These are phyloP conservation scores for Trichothecium sympodiale DNA, from an alignment of 2,329 filamentous ascomycete species.

Conservation along the genomic window DNA sequence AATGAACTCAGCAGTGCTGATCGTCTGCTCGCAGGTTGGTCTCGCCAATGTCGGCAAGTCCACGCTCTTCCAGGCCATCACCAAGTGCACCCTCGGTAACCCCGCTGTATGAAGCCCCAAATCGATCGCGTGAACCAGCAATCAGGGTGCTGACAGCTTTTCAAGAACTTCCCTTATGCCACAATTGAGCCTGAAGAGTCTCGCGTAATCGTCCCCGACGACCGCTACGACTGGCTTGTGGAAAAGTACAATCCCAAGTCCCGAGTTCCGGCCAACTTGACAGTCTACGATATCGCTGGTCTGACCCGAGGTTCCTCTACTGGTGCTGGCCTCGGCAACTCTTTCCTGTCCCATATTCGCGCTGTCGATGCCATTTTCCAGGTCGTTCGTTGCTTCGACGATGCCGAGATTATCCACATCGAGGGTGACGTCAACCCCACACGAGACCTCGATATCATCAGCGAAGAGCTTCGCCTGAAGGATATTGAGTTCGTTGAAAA, in stretches of 20 bases:
- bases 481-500: constrained; percentile 99
- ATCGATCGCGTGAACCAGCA: constrained; percentile 19
- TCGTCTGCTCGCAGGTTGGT: constrained; percentile 57
- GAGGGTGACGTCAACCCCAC: constrained; percentile 96
- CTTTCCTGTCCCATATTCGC: constrained; percentile 97
- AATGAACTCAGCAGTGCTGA: constrained; percentile 3
- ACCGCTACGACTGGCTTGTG: constrained; percentile 89
- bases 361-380: constrained; percentile 98
- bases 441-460: constrained; percentile 92
- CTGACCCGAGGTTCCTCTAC: constrained; percentile 92
- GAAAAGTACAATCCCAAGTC: constrained; percentile 98
- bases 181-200: constrained; percentile 99
- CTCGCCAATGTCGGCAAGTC: constrained; percentile 99
- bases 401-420: constrained; percentile 98
- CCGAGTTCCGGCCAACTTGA: constrained; percentile 90
- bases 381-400: constrained; percentile 93
- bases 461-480: constrained; percentile 91
- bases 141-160: constrained; percentile 27
- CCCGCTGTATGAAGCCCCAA: constrained; percentile 61
- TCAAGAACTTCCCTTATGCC: constrained; percentile 91
- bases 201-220: constrained; percentile 92
- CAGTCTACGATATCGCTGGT: constrained; percentile 97
- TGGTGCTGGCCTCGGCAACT: constrained; percentile 92
- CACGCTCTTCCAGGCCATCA: constrained; percentile 98
- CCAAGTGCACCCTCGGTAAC: constrained; percentile 93